Percentiles rank a stretch among this genome's conserved stretches.
These are phyloP conservation scores for Monilinia laxa DNA, from an alignment of 2,329 filamentous ascomycete species.

Conservation along the genomic window DNA sequence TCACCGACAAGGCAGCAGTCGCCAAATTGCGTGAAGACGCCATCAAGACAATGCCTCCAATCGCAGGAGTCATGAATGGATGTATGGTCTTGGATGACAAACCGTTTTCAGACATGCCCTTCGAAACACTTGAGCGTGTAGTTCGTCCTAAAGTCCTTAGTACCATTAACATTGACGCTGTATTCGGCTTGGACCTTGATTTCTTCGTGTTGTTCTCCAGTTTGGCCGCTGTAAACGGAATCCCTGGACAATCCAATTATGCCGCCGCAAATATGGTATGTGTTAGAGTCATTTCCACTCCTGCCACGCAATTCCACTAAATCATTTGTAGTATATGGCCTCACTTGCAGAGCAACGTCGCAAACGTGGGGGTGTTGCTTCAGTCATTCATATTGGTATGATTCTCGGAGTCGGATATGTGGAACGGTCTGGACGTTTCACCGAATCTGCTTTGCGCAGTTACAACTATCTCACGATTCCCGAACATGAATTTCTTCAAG, in stretches of 20 bases:
- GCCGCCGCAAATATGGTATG: constrained; percentile 43
- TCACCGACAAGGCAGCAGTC: constrained; percentile 17
- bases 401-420: constrained; percentile 47
- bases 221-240: constrained; percentile 40
- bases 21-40: constrained; percentile 11
- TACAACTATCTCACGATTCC: constrained; percentile 26
- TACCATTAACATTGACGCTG: constrained; percentile 38
- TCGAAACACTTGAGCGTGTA: constrained; percentile 34
- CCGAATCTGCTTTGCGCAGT: not conserved
- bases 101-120: constrained; percentile 38
- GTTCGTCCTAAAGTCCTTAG: constrained; percentile 43
- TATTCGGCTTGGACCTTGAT: constrained; percentile 42
- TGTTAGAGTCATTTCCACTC: not conserved
- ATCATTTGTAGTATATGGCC: constrained; percentile 42
- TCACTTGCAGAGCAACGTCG: constrained; percentile 45
- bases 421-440: constrained; percentile 2
- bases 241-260: constrained; percentile 42
- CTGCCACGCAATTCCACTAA: not conserved
- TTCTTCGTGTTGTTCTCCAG: constrained; percentile 48
- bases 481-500: constrained; percentile 45
- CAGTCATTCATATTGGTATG: constrained; percentile 53
- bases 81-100: constrained; percentile 46
- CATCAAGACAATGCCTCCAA: constrained; percentile 28
- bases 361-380: constrained; percentile 45
- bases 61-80: constrained; percentile 47